phyloP scores from a whole-genome alignment of 805 yeast species.

The Candida pseudofarinosa region DNA sequence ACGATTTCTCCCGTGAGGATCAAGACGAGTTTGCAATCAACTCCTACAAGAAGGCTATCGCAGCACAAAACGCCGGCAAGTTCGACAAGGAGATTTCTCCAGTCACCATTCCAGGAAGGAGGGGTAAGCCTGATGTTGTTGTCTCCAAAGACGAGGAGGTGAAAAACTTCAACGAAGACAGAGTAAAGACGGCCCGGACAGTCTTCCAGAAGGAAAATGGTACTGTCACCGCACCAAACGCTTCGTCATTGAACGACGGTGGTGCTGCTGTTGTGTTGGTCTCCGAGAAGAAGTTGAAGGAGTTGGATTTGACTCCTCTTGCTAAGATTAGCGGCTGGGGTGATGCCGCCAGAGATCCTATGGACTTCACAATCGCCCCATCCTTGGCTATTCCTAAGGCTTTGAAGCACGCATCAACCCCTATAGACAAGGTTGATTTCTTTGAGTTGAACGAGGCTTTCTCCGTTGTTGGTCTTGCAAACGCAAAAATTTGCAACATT shows the following conservation, averaged over 20 bases:
- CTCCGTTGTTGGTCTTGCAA: constrained; percentile 93
- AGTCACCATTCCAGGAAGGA: constrained; percentile 78
- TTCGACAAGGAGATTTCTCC: constrained; percentile 82
- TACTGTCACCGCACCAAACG: constrained; percentile 95
- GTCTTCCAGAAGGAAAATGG: constrained; percentile 94
- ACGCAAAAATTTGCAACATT: constrained; percentile 63
- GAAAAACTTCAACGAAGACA: constrained; percentile 69
- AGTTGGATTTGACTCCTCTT: constrained; percentile 81
- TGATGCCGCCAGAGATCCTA: constrained; percentile 95
- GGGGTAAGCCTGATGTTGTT: constrained; percentile 79
- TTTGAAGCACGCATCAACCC: constrained; percentile 73
- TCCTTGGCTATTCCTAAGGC: constrained; percentile 95
- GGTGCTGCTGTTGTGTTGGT: constrained; percentile 92
- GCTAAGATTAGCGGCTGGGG: constrained; percentile 94
- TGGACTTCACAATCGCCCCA: constrained; percentile 95
- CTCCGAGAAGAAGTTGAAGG: constrained; percentile 78
- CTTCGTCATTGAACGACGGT: constrained; percentile 96
- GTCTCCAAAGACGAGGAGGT: constrained; percentile 83
- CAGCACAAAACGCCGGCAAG: constrained; percentile 77
- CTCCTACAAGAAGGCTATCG: constrained; percentile 83
- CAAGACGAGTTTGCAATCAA: constrained; percentile 86
- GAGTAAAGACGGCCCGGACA: constrained; percentile 80
- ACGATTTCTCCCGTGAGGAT: constrained; percentile 70
- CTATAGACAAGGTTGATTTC: constrained; percentile 69
- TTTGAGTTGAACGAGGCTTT: constrained; percentile 98